Conservation (phyloP, 2,329 filamentous ascomycete genomes). For the Penicillium sp. region DNA sequence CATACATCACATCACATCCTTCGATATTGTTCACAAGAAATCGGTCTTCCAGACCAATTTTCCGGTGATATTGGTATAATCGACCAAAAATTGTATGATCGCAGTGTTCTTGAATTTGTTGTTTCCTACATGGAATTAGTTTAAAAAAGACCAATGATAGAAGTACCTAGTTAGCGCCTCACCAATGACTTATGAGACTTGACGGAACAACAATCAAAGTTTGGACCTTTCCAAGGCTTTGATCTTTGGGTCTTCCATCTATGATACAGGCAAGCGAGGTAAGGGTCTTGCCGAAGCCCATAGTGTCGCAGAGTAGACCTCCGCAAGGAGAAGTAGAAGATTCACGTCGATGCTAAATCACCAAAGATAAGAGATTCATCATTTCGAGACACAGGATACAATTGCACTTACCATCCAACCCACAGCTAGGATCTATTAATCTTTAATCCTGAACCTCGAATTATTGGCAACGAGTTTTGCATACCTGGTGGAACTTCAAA, state of each 20-base stretch:
- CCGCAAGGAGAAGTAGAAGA: conserved; percentile 25
- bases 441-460: conserved; percentile 3
- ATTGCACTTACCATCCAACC: conserved; percentile 30
- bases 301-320: conserved; percentile 38
- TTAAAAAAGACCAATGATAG: too few relatives aligned
- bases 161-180: conserved; percentile 2
- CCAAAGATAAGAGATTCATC: conserved; percentile 9
- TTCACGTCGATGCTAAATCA: conserved; percentile 29
- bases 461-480: neutral
- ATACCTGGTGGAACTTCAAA: neutral
- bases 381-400: neutral
- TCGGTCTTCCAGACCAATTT: too few relatives aligned
- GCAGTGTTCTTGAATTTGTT: too few relatives aligned
- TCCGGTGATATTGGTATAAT: neutral
- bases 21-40: too few relatives aligned
- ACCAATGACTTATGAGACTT: conserved; percentile 34
- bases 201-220: conserved; percentile 38
- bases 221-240: conserved; percentile 20
- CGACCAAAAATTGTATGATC: too few relatives aligned
- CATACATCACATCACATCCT: too few relatives aligned
- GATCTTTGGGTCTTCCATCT: conserved; percentile 25
- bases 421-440: conserved; percentile 26
- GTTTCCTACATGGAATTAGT: too few relatives aligned
- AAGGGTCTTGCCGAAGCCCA: conserved; percentile 41
- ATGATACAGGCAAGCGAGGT: conserved; percentile 37